phyloP scores from a whole-genome alignment of 371 early-diverging fungal species.

The Rhizomucor pusillus region DNA sequence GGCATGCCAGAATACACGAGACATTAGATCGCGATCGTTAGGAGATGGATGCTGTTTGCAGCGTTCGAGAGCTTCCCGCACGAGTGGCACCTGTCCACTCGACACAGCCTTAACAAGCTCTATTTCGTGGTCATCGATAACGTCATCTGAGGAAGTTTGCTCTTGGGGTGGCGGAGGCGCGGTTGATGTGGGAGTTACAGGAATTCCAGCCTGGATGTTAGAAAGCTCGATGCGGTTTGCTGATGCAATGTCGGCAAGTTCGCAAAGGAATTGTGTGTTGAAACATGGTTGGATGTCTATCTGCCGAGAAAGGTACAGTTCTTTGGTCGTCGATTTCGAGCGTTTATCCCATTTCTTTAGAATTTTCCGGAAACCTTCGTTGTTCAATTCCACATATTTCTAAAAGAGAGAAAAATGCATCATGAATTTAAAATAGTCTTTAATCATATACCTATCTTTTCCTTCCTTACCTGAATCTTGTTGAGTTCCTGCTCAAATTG shows the following conservation, averaged over 20 bases:
- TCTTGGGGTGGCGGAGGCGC: conserved; percentile 2
- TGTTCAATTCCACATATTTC: conserved; percentile 96
- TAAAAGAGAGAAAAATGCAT: conserved; percentile 18
- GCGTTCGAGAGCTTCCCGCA: conserved; percentile 62
- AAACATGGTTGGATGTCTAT: conserved; percentile 96
- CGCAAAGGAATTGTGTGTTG: conserved; percentile 85
- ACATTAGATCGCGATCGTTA: conserved; percentile 51
- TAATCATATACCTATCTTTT: not conserved
- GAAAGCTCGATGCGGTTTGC: conserved; percentile 63
- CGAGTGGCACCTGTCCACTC: conserved; percentile 42
- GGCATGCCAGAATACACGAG: conserved; percentile 83
- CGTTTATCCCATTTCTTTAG: conserved; percentile 98
- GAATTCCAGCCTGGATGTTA: conserved; percentile 47
- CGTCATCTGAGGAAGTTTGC: conserved; percentile 10
- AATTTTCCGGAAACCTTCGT: conserved; percentile 94
- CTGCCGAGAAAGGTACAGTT: conserved; percentile 91
- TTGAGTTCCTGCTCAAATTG: conserved; percentile 91
- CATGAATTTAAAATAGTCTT: not conserved
- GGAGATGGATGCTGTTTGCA: conserved; percentile 41
- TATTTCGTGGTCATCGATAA: conserved; percentile 61
- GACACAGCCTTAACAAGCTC: conserved; percentile 59
- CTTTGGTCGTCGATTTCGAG: conserved; percentile 90
- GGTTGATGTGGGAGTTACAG: conserved; percentile 16
- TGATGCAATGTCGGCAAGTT: conserved; percentile 81
- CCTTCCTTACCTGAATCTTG: conserved; percentile 78